These are phyloP conservation scores for Zelopaecilomyces penicillatus DNA, from an alignment of 2,329 filamentous ascomycete species.

Conservation along the genomic window DNA sequence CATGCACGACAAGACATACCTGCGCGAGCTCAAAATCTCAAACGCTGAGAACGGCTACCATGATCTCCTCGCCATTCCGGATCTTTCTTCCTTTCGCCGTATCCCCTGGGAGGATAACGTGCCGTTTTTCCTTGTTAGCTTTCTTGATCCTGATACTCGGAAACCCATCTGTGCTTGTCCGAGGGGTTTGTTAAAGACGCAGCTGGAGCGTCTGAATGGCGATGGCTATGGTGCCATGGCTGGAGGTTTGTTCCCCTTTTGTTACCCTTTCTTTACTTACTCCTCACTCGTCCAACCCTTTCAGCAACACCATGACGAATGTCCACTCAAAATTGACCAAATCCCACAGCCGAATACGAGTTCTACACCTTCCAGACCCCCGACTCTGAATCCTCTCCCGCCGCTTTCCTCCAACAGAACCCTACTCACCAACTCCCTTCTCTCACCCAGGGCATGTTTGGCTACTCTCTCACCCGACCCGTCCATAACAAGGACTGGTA, in stretches of 20 bases:
- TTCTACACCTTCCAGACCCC: conserved; percentile 86
- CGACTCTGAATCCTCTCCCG: conserved; percentile 53
- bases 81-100: conserved; percentile 67
- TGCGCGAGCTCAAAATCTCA: conserved; percentile 74
- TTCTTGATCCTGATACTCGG: conserved; percentile 70
- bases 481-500: conserved; percentile 90
- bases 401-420: conserved; percentile 65
- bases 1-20: conserved; percentile 90
- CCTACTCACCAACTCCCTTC: conserved; percentile 64
- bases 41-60: conserved; percentile 87
- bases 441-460: conserved; percentile 91
- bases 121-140: conserved; percentile 78
- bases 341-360: conserved; percentile 71
- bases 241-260: conserved; percentile 55
- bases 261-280: background rate
- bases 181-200: conserved; percentile 61
- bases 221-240: conserved; percentile 79
- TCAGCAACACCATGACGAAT: no score
- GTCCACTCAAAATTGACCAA: background rate
- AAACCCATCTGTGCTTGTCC: conserved; percentile 70
- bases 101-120: conserved; percentile 88
- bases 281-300: background rate
- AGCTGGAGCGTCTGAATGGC: conserved; percentile 57
- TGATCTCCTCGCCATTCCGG: conserved; percentile 74
- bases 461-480: conserved; percentile 80